Evolutionary conservation across 169 alveolate species (phyloP), one percentile per base, ranked within the genome.

Genomic region (Plasmodium malariae): DNA sequence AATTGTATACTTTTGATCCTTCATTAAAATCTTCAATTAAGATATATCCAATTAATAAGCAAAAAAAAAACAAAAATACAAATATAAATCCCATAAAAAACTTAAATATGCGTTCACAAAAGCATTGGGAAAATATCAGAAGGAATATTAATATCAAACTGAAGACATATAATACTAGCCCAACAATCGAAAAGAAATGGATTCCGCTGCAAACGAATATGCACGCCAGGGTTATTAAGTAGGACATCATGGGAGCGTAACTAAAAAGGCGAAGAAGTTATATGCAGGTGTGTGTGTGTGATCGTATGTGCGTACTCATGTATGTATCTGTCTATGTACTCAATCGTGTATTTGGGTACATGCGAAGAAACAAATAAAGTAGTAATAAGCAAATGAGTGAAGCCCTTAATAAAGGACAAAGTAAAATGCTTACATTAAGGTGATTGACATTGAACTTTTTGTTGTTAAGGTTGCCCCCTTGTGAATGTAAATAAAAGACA

Each of bases 401-500:
- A n/a, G n/a, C n/a, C n/a, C n/a, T n/a, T n/a, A n/a, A n/a, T n/a
- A n/a, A n/a, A n/a, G n/a, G n/a, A n/a, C n/a, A n/a, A n/a, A n/a
- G n/a, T n/a, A n/a, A n/a, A n/a, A 12, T 14, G 4, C n/a, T 86
- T 86, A 86, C 92, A 86, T 55, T 45, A 63, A 59, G 0, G 87
- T 69, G 5, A 86, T 86, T 36, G 92, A 72, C 59, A 70, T 70
- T 1, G 92, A 57, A 48, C 92, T 86, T 45, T 57, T 40, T 4
- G 74, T 55, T n/a, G 92, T 86, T 14, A 86, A 54, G 5, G 92
- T 69, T 7, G 92, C 92, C 11, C 92, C 92, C 30, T 86, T 86
- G 54, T 86, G 92, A 60, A 86, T 86, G 21, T 86, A 86, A 37
- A 86, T 86, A 73, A 86, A 86, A 45, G 92, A 86, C 92, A 86